Percentiles rank a stretch among this genome's conserved stretches.
These are phyloP conservation scores for Eutrema japonicum DNA, from an alignment of 345 rosid species.

Conservation along the genomic window DNA sequence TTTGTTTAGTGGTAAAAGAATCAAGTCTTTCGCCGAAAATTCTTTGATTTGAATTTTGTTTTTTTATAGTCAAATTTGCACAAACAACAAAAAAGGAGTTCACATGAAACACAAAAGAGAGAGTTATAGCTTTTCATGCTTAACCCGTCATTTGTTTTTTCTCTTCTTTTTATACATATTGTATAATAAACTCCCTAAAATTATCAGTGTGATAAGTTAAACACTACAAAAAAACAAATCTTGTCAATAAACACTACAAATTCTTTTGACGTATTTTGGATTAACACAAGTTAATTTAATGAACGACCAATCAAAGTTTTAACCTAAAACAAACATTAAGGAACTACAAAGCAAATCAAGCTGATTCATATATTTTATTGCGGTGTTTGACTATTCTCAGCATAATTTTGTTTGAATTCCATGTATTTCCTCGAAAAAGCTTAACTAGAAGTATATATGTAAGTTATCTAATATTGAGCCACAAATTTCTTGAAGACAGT, in stretches of 20 bases:
- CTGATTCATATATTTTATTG: not conserved
- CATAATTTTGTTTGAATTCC: not conserved
- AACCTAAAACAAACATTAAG: not conserved
- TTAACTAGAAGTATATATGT: not conserved
- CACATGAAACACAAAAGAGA: slow-evolving; percentile 18
- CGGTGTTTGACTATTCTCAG: slow-evolving; percentile 18
- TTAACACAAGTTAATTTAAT: not conserved
- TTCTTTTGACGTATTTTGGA: not conserved
- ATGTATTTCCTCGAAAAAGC: not conserved
- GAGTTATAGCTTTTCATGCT: not conserved
- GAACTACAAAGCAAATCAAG: slow-evolving; percentile 13
- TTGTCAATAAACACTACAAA: not conserved
- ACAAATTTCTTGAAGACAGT: not conserved
- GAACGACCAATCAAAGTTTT: not conserved
- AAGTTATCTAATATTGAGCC: not conserved
- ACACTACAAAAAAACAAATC: too few relatives aligned
- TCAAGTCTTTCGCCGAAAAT: not conserved
- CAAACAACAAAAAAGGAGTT: slow-evolving; percentile 14
- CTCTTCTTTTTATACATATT: not conserved
- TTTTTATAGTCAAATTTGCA: slow-evolving; percentile 20
- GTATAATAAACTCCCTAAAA: too few relatives aligned
- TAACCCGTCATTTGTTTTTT: not conserved
- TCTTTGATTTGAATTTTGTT: not conserved
- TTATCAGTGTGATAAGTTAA: too few relatives aligned
- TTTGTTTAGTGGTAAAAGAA: too few relatives aligned